Base-by-base conservation (phyloP, 257 asterid genomes). In the Scutellaria minor region DNA sequence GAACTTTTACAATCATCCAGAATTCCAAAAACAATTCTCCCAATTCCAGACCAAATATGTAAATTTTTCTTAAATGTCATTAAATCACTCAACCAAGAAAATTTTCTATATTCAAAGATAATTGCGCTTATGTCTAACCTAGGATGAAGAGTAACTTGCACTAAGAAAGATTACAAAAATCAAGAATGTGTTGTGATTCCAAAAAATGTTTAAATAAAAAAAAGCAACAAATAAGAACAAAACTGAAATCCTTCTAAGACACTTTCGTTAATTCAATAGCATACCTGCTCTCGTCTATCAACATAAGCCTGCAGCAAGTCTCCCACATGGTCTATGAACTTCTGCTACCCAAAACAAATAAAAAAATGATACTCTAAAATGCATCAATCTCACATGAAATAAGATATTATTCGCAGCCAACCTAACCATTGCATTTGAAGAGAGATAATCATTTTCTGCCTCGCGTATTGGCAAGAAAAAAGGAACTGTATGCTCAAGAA, bases 211-310 rank as follows among this genome's bases (percentile, higher is more conserved):
- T 4, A 14, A 24, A 24, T 1, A 24, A 24, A 24, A 24, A 22
- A 2, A 24, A 24, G 27, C 27, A 24, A 24, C 0, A 24, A 24
- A 24, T 24, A 24, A 24, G 27, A 24, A 31, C 39, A 24, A 39
- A 45, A 57, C 53, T 27, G 35, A 44, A 48, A 24, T 20, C 61
- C 70, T 45, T 37, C 27, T 18, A 72, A 62, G 24, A 18, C 14
- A 72, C 15, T 47, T 41, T 31, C 5, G 5, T 20, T 13, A 54
- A 41, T 42, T 67, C 37, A 24, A 57, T 72, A 61, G 67, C 61
- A 55, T 87, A 95, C 99, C 97, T 95, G 99, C 77, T 95, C 99
- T 68, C 97, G 87, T 77, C 99, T 83, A 64, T 95, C 99, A 76
- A 95, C 93, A 84, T 88, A 95, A 72, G 99, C 91, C 85, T 88